Evolutionary conservation across 257 asterid genomes (phyloP), one percentile per base, ranked within the genome.

Genomic region (Catharanthus roseus): DNA sequence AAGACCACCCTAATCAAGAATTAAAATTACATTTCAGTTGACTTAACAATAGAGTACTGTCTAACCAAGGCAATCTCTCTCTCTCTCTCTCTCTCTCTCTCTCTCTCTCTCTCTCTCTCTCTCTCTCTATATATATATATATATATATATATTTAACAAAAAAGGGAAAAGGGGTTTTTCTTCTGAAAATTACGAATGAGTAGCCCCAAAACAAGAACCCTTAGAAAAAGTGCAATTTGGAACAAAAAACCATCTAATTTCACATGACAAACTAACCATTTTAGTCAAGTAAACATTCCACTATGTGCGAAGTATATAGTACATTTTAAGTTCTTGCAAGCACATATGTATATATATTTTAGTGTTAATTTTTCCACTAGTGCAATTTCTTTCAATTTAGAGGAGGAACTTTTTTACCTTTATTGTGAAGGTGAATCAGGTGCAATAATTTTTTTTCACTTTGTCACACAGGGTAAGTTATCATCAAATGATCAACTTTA

Each of bases 211-310:
- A 24, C 21, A 26, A 56, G 38, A 13, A 24, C 62, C 34, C 4
- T 55, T 55, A 31, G 13, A 34, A 62, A 19, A 62, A 16, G 3
- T 61, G 67, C 15, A 34, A 39, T 33, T 18, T 9, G 45, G 21
- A 62, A 34, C 41, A 62, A 0, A 34, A 62, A 34, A 18, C 6
- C 47, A 0, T 16, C 11, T 33, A 18, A 24, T 61, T 61, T 61
- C 67, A 62, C 67, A 62, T 34, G 67, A 34, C 45, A 62, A 62
- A 62, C 47, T 1, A 34, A 33, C 67, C 67, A 62, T 34, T 62
- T 62, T 19, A 62, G 67, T 62, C 67, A 19, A 62, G 67, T 21
- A 41, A 62, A 34, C 18, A 4, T 47, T 61, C 34, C 66, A 60
- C 24, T 16, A 61, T 61, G 10, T 16, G 26, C 66, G 18, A 33